Evolutionary conservation across 345 rosid species (phyloP).

Genomic region (Ailanthus altissimus): DNA sequence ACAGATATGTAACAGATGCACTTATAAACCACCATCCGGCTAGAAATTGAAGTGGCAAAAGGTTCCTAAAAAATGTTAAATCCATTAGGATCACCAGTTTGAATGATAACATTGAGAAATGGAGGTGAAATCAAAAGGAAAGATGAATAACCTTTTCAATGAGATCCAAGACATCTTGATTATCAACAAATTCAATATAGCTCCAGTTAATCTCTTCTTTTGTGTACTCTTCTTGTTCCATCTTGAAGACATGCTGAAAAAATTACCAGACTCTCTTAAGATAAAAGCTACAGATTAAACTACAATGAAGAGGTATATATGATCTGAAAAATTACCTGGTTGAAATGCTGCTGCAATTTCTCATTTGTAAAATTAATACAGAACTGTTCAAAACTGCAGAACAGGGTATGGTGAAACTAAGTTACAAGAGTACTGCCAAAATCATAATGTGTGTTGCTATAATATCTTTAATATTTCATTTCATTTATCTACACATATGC

Average conservation of each 20-base stretch:
- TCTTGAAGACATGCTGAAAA: conserved; percentile 94
- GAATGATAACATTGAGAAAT: neutral
- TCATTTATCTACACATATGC: neutral
- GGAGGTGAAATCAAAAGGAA: neutral
- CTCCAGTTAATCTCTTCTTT: conserved; percentile 95
- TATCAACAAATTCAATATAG: conserved; percentile 95
- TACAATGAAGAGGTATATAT: conserved; percentile 8
- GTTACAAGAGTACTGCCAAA: neutral
- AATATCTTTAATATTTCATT: neutral
- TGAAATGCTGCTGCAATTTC: conserved; percentile 97
- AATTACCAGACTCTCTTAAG: conserved; percentile 22
- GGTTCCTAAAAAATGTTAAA: neutral
- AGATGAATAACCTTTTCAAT: conserved; percentile 69
- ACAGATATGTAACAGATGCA: neutral
- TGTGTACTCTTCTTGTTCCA: conserved; percentile 98
- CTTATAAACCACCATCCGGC: neutral
- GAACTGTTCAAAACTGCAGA: conserved; percentile 89
- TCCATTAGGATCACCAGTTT: neutral
- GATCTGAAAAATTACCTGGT: conserved; percentile 58
- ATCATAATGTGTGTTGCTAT: neutral
- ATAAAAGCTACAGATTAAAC: conserved; percentile 8
- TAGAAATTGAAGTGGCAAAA: neutral
- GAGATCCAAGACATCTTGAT: conserved; percentile 95
- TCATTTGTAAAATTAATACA: conserved; percentile 96
- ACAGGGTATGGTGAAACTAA: conserved; percentile 23